A percentile compares a stretch with the other conserved stretches of the same genome.
Conservation (phyloP, 192 early-diverging fungal species). For the Backusella australiensis region DNA sequence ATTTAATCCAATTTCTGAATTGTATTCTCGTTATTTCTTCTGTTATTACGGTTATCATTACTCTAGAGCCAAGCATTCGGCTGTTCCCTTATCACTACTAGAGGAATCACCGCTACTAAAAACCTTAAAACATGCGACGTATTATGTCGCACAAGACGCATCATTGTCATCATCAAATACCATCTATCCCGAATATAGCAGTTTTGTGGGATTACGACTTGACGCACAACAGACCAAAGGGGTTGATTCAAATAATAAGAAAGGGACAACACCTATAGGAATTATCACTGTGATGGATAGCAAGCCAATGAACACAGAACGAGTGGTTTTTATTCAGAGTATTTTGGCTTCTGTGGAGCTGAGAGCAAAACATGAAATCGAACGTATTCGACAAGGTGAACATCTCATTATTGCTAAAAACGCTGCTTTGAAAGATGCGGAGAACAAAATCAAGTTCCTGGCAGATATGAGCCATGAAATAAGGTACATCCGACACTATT, state of each 20-base stretch:
- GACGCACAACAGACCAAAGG: slow-evolving; percentile 28
- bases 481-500: slow-evolving; percentile 26
- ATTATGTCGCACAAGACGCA: background rate
- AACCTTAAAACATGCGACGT: background rate
- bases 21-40: background rate
- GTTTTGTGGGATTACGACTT: slow-evolving; percentile 40
- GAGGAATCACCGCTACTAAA: slow-evolving; percentile 11
- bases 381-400: slow-evolving; percentile 37
- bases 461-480: slow-evolving; percentile 59
- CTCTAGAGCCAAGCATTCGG: background rate
- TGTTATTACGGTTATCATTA: background rate
- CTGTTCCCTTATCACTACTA: slow-evolving; percentile 4
- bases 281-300: slow-evolving; percentile 41
- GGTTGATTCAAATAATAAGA: background rate
- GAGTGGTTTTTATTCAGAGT: slow-evolving; percentile 22
- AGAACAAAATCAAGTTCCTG: slow-evolving; percentile 55
- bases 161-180: background rate
- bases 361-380: slow-evolving; percentile 42
- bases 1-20: background rate
- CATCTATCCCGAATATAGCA: slow-evolving; percentile 16
- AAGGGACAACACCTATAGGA: slow-evolving; percentile 28
- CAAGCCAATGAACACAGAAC: slow-evolving; percentile 29
- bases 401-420: slow-evolving; percentile 41
- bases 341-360: slow-evolving; percentile 34
- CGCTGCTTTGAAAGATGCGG: slow-evolving; percentile 46